Evolutionary conservation across 208 protist species (phyloP).

Genomic region (Trypanosoma platydactyli): DNA sequence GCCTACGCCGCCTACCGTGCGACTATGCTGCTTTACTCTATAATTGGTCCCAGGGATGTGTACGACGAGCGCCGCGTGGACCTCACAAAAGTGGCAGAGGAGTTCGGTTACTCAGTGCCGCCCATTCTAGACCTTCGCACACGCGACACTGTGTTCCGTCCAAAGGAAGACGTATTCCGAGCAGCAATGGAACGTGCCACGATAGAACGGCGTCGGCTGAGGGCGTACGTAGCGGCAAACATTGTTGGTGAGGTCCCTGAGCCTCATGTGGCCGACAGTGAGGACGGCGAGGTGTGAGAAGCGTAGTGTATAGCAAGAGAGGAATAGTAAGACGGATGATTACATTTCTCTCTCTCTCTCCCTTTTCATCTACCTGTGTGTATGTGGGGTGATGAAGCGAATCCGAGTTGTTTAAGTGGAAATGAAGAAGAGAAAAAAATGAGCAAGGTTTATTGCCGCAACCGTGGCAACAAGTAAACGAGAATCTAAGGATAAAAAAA

Average conservation of each 20-base stretch:
- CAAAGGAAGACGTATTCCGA: slow-evolving; percentile 74
- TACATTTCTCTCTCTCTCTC: too few species aligned
- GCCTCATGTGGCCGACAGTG: slow-evolving; percentile 34
- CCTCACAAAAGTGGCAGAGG: slow-evolving; percentile 54
- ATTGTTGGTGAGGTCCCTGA: slow-evolving; percentile 50
- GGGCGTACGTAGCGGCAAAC: slow-evolving; percentile 38
- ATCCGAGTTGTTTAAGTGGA: neutral
- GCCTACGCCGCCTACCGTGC: slow-evolving; percentile 65
- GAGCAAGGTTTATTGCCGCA: too few species aligned
- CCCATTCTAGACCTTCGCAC: slow-evolving; percentile 75
- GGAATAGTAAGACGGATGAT: neutral
- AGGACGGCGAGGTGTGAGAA: neutral
- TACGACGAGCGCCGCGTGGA: slow-evolving; percentile 56
- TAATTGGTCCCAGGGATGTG: slow-evolving; percentile 50
- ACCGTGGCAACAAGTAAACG: too few species aligned
- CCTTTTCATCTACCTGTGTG: neutral
- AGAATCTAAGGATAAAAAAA: neutral
- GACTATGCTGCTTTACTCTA: slow-evolving; percentile 70
- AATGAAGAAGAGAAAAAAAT: neutral
- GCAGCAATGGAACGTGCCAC: slow-evolving; percentile 41
- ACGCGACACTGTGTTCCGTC: slow-evolving; percentile 67
- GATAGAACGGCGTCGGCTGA: slow-evolving; percentile 35
- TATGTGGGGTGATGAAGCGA: neutral
- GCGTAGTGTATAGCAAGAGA: neutral
- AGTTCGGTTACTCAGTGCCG: slow-evolving; percentile 71